Evolutionary conservation across 108 stramenopile species (phyloP), one percentile per base, ranked within the genome.

Genomic region (Ochromonas danica): DNA sequence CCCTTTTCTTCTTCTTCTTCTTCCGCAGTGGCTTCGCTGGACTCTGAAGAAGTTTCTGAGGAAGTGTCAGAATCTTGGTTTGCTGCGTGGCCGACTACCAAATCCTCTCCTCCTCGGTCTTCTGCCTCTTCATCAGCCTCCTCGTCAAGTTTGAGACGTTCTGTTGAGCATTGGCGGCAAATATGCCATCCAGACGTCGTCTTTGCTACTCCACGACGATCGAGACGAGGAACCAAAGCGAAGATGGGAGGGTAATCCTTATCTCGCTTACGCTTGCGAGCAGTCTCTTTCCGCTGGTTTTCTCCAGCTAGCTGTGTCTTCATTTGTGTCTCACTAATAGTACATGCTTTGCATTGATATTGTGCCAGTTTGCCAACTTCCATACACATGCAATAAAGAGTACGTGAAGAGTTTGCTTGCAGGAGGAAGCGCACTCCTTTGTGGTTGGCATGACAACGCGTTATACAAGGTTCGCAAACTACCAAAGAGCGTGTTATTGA

Each of bases 381-480:
- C 3, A 33, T 67, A 36, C 63, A 67, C 17, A 67, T 67, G 31
- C 63, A 67, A 36, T 31, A 31, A 22, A 57, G 17, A 57, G 17
- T 57, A 10, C 17, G 10, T 57, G 51, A 10, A 67, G 27, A 3
- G 31, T 22, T 22, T 36, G 6, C 63, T 31, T 67, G 3, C 10
- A 3, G 6, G 14, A 67, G 3, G 63, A 67, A 67, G 3, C 63
- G 63, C 17, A 67, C 31, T 28, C 63, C 63, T 36, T 67, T 67
- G 31, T 67, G 63, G 17, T 33, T 33, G 17, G 36, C 41, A 41
- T 75, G 72, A 41, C 72, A 75, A 6, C 72, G 14, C 6, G 43
- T 25, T 6, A 75, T 42, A 41, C 72, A 75, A 6, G 72, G 72
- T 75, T 75, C 72, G 31, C 72, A 75, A 6, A 75, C 10, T 10